A percentile compares a stretch with the other conserved stretches of the same genome.
phyloP scores from a whole-genome alignment of 331 rosid genomes.

The Quercus tomentella region DNA sequence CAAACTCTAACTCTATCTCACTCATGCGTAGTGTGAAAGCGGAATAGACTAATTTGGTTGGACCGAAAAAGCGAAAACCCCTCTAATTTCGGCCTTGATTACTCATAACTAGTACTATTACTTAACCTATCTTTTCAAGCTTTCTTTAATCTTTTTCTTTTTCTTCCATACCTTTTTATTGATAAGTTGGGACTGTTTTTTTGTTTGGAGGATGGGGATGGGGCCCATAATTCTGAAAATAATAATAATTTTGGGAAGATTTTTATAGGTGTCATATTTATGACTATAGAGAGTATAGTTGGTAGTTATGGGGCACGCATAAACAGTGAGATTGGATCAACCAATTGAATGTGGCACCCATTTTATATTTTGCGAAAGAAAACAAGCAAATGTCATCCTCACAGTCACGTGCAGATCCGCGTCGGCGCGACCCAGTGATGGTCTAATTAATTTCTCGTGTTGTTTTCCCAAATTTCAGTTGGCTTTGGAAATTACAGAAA shows the following conservation, averaged over 20 bases:
- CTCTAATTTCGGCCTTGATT: slow-evolving; percentile 26
- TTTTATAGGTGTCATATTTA: background rate
- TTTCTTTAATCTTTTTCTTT: background rate
- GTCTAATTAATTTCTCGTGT: background rate
- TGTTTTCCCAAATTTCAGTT: background rate
- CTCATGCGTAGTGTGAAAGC: background rate
- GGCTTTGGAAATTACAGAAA: background rate
- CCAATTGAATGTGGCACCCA: background rate
- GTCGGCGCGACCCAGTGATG: too few relatives aligned
- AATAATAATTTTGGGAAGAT: background rate
- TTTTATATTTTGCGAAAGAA: background rate
- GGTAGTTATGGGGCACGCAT: background rate
- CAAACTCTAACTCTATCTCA: background rate
- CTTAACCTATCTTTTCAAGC: background rate
- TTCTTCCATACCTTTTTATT: background rate
- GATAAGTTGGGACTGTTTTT: background rate
- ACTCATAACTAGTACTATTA: background rate
- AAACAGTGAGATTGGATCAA: background rate
- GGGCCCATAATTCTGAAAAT: background rate
- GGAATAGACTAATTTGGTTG: background rate
- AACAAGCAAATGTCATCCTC: background rate
- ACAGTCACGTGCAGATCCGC: background rate
- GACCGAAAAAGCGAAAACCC: background rate
- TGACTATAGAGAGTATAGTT: background rate
- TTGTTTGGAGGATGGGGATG: background rate